phyloP scores from a whole-genome alignment of 352 stramenopile genomes.

The Halophytophthora batemanensis region DNA sequence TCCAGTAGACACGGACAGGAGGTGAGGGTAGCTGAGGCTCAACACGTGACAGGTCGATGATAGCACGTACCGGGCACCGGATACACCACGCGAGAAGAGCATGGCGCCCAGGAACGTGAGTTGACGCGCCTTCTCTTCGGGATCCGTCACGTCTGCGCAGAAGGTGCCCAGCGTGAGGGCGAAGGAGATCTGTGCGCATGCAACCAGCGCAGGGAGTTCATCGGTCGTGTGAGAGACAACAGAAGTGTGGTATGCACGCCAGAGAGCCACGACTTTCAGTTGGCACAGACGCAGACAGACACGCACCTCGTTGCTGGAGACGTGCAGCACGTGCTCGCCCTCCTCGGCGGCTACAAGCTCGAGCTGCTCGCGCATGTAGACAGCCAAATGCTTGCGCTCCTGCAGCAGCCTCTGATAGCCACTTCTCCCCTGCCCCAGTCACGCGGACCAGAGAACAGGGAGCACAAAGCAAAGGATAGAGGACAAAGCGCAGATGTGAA shows the following conservation, averaged over 20 bases:
- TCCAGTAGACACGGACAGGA: neutral
- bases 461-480: neutral
- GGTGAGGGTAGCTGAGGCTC: neutral
- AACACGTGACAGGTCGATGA: neutral
- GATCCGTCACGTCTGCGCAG: slow-evolving; percentile 19
- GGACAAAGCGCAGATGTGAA: too few species aligned
- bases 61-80: slow-evolving; percentile 77
- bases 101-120: slow-evolving; percentile 96
- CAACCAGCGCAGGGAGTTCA: too few species aligned
- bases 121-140: slow-evolving; percentile 30
- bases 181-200: slow-evolving; percentile 62
- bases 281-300: neutral
- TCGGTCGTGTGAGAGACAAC: too few species aligned
- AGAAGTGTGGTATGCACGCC: too few species aligned
- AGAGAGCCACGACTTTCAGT: too few species aligned
- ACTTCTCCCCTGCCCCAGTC: slow-evolving; percentile 40
- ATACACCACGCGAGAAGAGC: slow-evolving; percentile 97
- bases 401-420: slow-evolving; percentile 89
- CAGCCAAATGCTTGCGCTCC: slow-evolving; percentile 76
- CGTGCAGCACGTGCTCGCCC: slow-evolving; percentile 90
- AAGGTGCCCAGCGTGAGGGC: slow-evolving; percentile 89
- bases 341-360: slow-evolving; percentile 71
- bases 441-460: neutral
- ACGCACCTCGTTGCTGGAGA: slow-evolving; percentile 87
- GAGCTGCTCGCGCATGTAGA: slow-evolving; percentile 77